Evolutionary conservation across 2,329 filamentous ascomycete species (phyloP), one percentile per base, ranked within the genome.

Genomic region (Pestalotiopsis sp.): DNA sequence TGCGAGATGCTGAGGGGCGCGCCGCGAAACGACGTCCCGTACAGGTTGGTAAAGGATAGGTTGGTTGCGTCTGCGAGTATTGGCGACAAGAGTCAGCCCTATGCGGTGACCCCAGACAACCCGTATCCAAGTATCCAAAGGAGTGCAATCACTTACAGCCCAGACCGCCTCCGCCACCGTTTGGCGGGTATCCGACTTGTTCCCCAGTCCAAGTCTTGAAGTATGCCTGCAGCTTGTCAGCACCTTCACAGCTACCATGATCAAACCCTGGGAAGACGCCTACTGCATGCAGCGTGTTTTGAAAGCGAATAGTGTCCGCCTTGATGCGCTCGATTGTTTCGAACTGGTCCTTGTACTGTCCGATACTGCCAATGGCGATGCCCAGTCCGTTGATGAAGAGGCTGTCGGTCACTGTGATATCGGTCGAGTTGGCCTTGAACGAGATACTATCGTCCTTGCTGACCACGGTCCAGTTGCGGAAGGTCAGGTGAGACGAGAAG

Each of bases 151-250:
- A 62, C 64, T 66, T 38, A 58, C 64, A 81, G 11, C 87, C 87
- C 0, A 84, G 73, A 4, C 87, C 88, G 14, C 85, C 87, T 12
- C 87, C 87, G 1, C 87, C 88, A 14, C 88, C 87, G 71, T 90
- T 90, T 1, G 87, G 87, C 1, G 86, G 85, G 65, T 83, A 85
- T n/a, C 85, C 84, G 31, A 81, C 80, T 45, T 81, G 81, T 11
- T 84, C 76, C n/a, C 85, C 86, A 0, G 86, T 86, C 88, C 88
- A 90, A 0, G 87, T 89, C 78, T 90, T 90, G 69, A 89, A 76
- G 71, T 87, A 87, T 20, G 81, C 81, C 1, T 62, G 36, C 59
- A 12, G 5, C 38, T 4, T 62, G 27, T 62, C 59, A 62, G 59
- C 27, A 3, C 14, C 1, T 12, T 13, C 4, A 31, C 2, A 39